A percentile compares a stretch with the other conserved stretches of the same genome.
Conservation (phyloP, 2,329 filamentous ascomycete genomes). For the Sclerotinia trifoliorum region DNA sequence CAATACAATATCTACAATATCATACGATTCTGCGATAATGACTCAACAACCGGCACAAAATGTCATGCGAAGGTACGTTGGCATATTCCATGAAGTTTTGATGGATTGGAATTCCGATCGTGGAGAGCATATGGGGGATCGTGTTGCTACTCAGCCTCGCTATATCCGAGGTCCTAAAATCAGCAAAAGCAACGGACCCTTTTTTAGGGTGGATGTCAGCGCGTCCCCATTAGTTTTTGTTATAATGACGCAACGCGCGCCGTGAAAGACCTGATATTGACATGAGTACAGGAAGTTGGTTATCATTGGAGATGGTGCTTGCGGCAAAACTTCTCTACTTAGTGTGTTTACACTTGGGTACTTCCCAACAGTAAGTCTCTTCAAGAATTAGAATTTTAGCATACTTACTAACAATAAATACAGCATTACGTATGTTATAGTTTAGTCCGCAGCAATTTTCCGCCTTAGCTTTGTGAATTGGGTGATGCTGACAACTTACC, state of each 20-base stretch:
- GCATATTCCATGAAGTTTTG: neutral
- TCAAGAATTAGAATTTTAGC: slow-evolving; percentile 29
- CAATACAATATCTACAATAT: slow-evolving; percentile 5
- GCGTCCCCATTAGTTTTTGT: slow-evolving; percentile 4
- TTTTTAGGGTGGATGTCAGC: slow-evolving; percentile 13
- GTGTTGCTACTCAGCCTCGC: slow-evolving; percentile 4
- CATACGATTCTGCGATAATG: slow-evolving; percentile 33
- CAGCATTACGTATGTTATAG: slow-evolving; percentile 50
- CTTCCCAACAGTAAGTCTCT: slow-evolving; percentile 82
- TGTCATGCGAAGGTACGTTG: slow-evolving; percentile 47
- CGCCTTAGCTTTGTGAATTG: slow-evolving; percentile 10
- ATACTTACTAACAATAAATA: slow-evolving; percentile 31
- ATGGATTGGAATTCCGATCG: neutral
- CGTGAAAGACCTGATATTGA: slow-evolving; percentile 7
- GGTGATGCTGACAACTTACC: slow-evolving; percentile 46
- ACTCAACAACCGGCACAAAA: slow-evolving; percentile 42
- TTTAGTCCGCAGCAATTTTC: neutral
- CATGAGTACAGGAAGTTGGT: slow-evolving; percentile 73
- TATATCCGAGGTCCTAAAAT: neutral
- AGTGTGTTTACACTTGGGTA: slow-evolving; percentile 98
- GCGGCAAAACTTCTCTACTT: slow-evolving; percentile 94
- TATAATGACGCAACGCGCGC: neutral
- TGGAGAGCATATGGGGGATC: neutral
- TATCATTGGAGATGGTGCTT: slow-evolving; percentile 95
- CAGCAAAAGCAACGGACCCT: neutral